Conservation (phyloP, 176 grass and related monocot species). For the Bothriochloa decipiens region DNA sequence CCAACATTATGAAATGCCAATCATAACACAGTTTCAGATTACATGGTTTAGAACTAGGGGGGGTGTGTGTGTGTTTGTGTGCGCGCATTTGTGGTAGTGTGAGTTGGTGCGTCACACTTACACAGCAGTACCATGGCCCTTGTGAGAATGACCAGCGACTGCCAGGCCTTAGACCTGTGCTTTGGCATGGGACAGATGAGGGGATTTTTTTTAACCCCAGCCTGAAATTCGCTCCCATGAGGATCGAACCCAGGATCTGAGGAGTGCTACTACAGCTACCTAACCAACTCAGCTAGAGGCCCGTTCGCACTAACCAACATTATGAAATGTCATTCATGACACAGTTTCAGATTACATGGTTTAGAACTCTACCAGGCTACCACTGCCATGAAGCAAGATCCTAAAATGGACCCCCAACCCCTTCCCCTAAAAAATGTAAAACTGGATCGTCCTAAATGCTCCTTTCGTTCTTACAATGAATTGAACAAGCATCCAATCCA, state of each 20-base stretch:
- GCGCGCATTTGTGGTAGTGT: no score
- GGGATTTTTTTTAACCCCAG: no score
- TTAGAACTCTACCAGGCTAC: not conserved
- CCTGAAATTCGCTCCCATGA: no score
- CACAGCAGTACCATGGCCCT: no score
- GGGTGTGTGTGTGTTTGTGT: no score
- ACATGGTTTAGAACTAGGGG: conserved; percentile 19
- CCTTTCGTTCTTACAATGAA: not conserved
- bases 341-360: not conserved
- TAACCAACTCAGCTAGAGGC: not conserved
- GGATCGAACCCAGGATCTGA: no score
- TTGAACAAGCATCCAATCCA: not conserved
- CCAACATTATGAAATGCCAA: conserved; percentile 24
- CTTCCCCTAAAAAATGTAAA: not conserved
- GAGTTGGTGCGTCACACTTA: no score
- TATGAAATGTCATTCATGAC: conserved; percentile 22
- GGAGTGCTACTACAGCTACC: no score
- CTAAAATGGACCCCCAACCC: not conserved
- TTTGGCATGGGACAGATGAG: no score
- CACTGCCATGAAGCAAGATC: not conserved
- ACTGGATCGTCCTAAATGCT: not conserved
- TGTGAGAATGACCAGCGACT: no score
- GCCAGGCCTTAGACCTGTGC: no score
- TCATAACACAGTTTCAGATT: not conserved
- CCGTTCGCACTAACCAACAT: not conserved